These are phyloP conservation scores for Xylaria sp. DNA, from an alignment of 2,329 filamentous ascomycete species.

Conservation along the genomic window DNA sequence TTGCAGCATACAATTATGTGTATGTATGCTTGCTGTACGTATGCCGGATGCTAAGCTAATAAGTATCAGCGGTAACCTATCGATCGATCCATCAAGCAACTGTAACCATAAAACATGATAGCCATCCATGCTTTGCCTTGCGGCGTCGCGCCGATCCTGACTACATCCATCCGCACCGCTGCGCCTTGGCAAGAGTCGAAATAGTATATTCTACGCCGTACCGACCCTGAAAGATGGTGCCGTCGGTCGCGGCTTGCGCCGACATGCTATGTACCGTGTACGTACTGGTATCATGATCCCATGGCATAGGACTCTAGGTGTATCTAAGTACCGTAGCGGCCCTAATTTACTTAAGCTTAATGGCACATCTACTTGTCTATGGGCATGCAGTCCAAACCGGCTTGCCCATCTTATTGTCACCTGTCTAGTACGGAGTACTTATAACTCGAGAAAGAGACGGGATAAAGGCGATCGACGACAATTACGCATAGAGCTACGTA, in stretches of 20 bases:
- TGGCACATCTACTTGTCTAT: neutral
- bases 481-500: neutral
- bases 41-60: neutral
- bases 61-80: neutral
- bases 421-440: too few relatives aligned
- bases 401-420: neutral
- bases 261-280: neutral
- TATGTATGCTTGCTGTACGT: neutral
- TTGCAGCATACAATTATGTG: neutral
- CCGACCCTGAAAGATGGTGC: neutral
- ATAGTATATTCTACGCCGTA: neutral
- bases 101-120: neutral
- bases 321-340: neutral
- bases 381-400: neutral
- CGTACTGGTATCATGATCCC: conserved; percentile 1
- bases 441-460: neutral
- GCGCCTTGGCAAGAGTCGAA: conserved; percentile 17
- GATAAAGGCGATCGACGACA: conserved; percentile 2
- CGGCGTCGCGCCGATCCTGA: conserved; percentile 17
- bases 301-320: neutral
- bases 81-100: neutral
- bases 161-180: conserved; percentile 11
- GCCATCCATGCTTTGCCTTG: neutral
- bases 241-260: neutral
- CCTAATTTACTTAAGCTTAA: neutral